Evolutionary conservation across 2,329 filamentous ascomycete species (phyloP), one percentile per base, ranked within the genome.

Genomic region (Sporothrix curviconia): DNA sequence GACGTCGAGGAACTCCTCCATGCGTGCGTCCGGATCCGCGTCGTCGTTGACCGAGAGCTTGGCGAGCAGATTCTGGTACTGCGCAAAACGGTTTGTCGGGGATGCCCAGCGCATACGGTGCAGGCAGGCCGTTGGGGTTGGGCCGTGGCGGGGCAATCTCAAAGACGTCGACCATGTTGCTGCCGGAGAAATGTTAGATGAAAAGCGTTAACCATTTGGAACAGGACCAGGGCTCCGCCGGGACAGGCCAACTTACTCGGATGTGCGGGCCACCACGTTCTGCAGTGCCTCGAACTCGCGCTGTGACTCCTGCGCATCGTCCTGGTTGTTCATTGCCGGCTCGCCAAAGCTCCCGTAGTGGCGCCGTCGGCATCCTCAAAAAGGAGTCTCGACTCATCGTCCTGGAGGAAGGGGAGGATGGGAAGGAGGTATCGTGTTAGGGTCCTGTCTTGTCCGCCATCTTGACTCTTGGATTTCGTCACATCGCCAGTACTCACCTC

Each of bases 91-190:
- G 46, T 78, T n/a, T 74, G 60, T 83, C 80, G 66, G 83, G 81
- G 49, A 77, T 78, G 53, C 78, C 74, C 63, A 79, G 77, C 25
- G 71, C 71, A 55, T 79, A 80, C 1, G 72, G 72, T 15, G 71
- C 66, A 63, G 64, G 68, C 60, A 59, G 67, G 59, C 61, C 70
- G 65, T 63, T 74, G 65, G 60, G 67, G 52, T 67, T 64, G 34
- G 71, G 69, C 59, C 77, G 76, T 58, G 79, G 77, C 22, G 81
- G 80, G 36, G 79, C 77, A 65, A 85, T 83, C 61, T 85, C 82
- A 70, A 85, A 86, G 47, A 86, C 81, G 66, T 86, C 83, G 60
- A 86, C 82, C 71, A 86, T 81, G 65, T 85, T 84, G 65, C 83
- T 86, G 66, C 12, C n/a, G n/a, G n/a, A n/a, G n/a, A n/a, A n/a